These are phyloP conservation scores for Nephromyces sp. DNA, from an alignment of 169 alveolate genomes.

Conservation along the genomic window DNA sequence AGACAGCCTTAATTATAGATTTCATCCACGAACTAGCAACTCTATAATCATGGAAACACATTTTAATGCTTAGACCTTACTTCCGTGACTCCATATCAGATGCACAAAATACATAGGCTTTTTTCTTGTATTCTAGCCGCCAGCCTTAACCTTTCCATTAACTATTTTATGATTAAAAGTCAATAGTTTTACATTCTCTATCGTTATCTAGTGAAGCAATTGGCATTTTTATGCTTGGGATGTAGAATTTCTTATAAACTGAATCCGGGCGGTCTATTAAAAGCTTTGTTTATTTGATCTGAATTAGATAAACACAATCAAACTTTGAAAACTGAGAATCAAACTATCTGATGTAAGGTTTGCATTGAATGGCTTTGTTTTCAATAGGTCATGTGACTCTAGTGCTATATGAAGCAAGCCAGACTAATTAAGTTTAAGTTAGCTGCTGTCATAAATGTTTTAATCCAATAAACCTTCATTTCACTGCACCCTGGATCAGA, in stretches of 20 bases:
- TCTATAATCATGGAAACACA: not conserved
- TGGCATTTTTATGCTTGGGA: not conserved
- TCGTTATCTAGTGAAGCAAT: not conserved
- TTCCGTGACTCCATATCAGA: not conserved
- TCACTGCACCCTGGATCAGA: not conserved
- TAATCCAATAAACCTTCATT: not conserved
- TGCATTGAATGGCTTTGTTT: not conserved
- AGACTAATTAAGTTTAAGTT: not conserved
- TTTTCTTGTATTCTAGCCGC: not conserved
- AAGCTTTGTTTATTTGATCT: not conserved
- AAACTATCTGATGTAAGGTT: not conserved
- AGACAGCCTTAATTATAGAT: not conserved
- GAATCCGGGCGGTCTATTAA: not conserved
- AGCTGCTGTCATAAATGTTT: not conserved
- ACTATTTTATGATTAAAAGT: too few relatives aligned
- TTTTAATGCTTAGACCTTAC: not conserved
- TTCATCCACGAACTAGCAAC: not conserved
- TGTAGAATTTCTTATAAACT: not conserved
- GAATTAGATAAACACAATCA: not conserved
- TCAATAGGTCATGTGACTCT: not conserved
- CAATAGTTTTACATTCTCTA: not conserved
- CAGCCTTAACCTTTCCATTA: not conserved
- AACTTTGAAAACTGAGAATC: not conserved
- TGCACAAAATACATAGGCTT: not conserved
- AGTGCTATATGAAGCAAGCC: not conserved